Conservation (phyloP, 108 stramenopile species). For the Nannochloropsis oceanica region DNA sequence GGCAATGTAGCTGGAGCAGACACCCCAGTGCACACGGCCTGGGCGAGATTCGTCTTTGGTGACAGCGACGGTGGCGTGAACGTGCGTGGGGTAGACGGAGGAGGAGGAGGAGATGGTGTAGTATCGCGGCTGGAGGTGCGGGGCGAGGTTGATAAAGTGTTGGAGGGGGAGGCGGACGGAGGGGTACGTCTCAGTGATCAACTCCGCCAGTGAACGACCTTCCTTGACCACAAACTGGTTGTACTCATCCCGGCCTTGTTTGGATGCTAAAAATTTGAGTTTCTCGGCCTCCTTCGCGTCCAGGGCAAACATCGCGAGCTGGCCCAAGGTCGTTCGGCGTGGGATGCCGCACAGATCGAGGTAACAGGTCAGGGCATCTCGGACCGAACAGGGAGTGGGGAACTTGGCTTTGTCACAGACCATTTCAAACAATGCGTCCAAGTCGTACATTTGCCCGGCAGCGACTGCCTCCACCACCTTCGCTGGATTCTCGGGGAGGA, state of each 20-base stretch:
- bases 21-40: slow-evolving; percentile 56
- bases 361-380: slow-evolving; percentile 65
- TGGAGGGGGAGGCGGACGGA: slow-evolving; percentile 65
- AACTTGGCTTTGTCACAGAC: slow-evolving; percentile 54
- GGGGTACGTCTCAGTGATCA: slow-evolving; percentile 45
- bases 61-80: slow-evolving; percentile 76
- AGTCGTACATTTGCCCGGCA: slow-evolving; percentile 20
- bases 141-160: slow-evolving; percentile 64
- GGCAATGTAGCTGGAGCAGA: slow-evolving; percentile 67
- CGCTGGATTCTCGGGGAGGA: slow-evolving; percentile 59
- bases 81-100: slow-evolving; percentile 52
- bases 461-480: slow-evolving; percentile 54
- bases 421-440: slow-evolving; percentile 29
- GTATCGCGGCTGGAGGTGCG: slow-evolving; percentile 72
- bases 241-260: slow-evolving; percentile 42
- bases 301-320: slow-evolving; percentile 62
- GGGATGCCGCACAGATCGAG: slow-evolving; percentile 71
- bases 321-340: slow-evolving; percentile 62
- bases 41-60: slow-evolving; percentile 40
- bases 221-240: slow-evolving; percentile 15
- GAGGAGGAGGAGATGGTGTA: slow-evolving; percentile 91
- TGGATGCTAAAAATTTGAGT: slow-evolving; percentile 56
- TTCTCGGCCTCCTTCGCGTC: slow-evolving; percentile 53
- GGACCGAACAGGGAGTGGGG: slow-evolving; percentile 77
- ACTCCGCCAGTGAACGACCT: slow-evolving; percentile 20